A percentile compares a stretch with the other conserved stretches of the same genome.
Conservation (phyloP, 306 rosid species). For the Lablab purpureus region DNA sequence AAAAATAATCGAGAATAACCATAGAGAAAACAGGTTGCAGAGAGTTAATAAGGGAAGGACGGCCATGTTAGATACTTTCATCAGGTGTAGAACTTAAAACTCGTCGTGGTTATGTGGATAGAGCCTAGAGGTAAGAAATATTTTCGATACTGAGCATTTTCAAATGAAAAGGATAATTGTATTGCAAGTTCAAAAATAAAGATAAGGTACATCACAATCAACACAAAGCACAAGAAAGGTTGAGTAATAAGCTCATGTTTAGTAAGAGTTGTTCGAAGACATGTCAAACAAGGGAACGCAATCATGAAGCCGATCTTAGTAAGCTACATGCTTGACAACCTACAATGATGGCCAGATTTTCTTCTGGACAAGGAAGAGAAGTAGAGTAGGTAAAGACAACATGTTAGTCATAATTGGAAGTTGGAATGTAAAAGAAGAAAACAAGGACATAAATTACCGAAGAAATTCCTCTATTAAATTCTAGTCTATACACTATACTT, state of each 20-base stretch:
- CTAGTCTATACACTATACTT: neutral
- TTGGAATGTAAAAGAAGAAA: slow-evolving; percentile 10
- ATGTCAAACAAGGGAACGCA: slow-evolving; percentile 6
- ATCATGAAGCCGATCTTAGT: neutral
- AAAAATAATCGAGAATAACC: slow-evolving; percentile 4
- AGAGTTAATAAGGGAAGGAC: neutral
- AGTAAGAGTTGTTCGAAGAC: neutral
- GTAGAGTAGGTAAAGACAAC: neutral
- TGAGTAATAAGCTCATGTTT: neutral
- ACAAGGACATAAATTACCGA: neutral
- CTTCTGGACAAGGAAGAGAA: neutral
- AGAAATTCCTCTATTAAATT: neutral
- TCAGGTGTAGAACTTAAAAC: neutral
- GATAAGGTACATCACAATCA: neutral
- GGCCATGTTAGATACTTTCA: neutral
- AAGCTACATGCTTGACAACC: neutral
- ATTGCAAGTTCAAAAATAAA: neutral
- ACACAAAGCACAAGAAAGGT: neutral
- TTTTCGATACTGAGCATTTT: neutral
- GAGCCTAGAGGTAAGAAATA: neutral
- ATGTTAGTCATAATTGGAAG: neutral
- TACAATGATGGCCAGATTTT: neutral
- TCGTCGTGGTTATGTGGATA: neutral
- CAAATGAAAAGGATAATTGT: neutral
- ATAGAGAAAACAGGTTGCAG: slow-evolving; percentile 15